Evolutionary conservation across 2,329 filamentous ascomycete species (phyloP).

Genomic region (Trichoderma atroviride): DNA sequence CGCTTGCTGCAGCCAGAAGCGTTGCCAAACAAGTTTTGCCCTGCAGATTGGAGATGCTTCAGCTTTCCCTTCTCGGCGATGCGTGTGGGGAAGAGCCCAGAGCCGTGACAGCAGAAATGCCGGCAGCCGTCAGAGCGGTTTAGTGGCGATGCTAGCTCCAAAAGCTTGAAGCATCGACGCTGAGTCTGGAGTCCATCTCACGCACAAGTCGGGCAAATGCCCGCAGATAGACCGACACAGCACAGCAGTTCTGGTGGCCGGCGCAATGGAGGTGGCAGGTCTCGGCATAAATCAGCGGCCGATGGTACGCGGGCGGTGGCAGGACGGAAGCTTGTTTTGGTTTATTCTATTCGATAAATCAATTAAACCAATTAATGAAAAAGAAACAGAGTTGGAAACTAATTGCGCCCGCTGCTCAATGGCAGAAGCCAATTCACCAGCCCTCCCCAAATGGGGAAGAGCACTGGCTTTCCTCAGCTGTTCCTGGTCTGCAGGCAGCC

Average conservation of each 20-base stretch:
- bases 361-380: too few relatives aligned
- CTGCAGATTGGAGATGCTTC: not conserved
- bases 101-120: conserved; percentile 7
- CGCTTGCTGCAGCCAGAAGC: not conserved
- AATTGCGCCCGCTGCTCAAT: not conserved
- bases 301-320: not conserved
- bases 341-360: not conserved
- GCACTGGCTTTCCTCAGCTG: not conserved
- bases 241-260: not conserved
- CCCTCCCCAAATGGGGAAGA: not conserved
- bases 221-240: conserved; percentile 5
- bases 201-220: conserved; percentile 16
- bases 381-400: not conserved
- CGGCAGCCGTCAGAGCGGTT: not conserved
- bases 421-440: not conserved
- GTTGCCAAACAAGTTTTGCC: not conserved
- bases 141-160: not conserved
- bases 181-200: conserved; percentile 3
- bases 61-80: conserved; percentile 18
- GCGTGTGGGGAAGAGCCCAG: not conserved
- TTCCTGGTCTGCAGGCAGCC: not conserved
- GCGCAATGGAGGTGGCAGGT: not conserved
- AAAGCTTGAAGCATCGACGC: conserved; percentile 10
- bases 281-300: conserved; percentile 12
- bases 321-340: not conserved